phyloP scores from a whole-genome alignment of 768 basidiomycete species.

The Pisolithus marmoratus region DNA sequence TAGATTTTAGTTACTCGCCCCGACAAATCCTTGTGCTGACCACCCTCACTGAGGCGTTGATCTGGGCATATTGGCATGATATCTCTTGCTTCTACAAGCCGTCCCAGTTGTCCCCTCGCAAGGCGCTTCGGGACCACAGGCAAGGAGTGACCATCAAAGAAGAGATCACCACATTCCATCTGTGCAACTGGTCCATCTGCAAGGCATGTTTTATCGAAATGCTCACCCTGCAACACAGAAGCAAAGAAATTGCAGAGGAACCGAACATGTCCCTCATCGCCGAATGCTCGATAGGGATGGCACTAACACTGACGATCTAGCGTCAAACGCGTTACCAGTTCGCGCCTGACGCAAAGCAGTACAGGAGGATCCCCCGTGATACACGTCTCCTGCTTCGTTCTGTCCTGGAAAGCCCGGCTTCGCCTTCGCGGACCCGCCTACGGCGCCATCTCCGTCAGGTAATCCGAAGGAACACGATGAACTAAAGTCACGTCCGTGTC shows the following conservation, averaged over 20 bases:
- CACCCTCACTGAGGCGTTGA: conserved; percentile 1
- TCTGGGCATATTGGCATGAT: conserved; percentile 13
- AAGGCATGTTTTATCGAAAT: conserved; percentile 19
- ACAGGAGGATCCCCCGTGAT: neutral
- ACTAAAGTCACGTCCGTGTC: neutral
- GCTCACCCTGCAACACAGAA: conserved; percentile 25
- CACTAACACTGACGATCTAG: conserved; percentile 65
- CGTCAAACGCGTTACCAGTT: conserved; percentile 41
- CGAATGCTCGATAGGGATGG: conserved; percentile 42
- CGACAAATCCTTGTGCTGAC: conserved; percentile 12
- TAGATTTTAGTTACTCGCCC: neutral
- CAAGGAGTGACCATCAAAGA: conserved; percentile 15
- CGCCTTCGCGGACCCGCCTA: conserved; percentile 12
- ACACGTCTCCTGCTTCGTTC: conserved; percentile 9
- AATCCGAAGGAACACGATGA: neutral
- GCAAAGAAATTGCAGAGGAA: conserved; percentile 25
- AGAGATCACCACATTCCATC: conserved; percentile 34
- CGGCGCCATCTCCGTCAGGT: too few species aligned
- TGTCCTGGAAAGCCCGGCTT: conserved; percentile 23
- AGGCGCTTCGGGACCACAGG: too few species aligned
- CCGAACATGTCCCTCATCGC: conserved; percentile 15
- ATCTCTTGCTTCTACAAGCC: conserved; percentile 16
- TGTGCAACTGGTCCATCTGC: conserved; percentile 22
- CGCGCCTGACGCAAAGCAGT: too few species aligned
- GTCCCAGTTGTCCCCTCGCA: too few species aligned